Conservation (phyloP, 768 basidiomycete species). For the Rhizopogon vinicolor region DNA sequence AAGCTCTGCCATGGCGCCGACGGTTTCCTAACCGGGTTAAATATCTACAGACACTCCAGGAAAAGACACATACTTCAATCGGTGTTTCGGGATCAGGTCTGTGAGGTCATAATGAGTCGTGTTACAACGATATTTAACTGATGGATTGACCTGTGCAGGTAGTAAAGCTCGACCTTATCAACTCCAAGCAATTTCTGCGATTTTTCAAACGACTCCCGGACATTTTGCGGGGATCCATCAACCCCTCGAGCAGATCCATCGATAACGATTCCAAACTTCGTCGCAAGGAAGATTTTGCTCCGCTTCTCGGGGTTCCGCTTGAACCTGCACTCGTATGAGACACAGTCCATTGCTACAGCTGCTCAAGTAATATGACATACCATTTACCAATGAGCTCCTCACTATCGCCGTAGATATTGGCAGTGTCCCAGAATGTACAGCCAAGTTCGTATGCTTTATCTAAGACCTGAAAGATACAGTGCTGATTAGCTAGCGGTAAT, state of each 20-base stretch:
- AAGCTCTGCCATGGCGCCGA: constrained; percentile 46
- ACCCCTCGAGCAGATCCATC: constrained; percentile 19
- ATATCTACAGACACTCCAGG: neutral
- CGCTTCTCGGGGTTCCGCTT: constrained; percentile 38
- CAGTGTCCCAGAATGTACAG: constrained; percentile 45
- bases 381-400: constrained; percentile 45
- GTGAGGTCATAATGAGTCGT: neutral
- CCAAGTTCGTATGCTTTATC: constrained; percentile 37
- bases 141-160: constrained; percentile 33
- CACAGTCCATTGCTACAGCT: neutral
- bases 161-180: constrained; percentile 40
- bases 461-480: constrained; percentile 27
- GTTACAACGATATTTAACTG: no score
- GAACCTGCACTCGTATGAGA: constrained; percentile 29
- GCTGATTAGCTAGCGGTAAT: neutral
- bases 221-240: constrained; percentile 38
- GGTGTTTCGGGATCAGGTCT: constrained; percentile 39
- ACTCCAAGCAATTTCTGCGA: constrained; percentile 41
- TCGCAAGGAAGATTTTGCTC: constrained; percentile 53
- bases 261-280: constrained; percentile 45
- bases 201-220: constrained; percentile 30
- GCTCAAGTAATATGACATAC: constrained; percentile 11
- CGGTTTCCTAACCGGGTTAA: constrained; percentile 26
- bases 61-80: constrained; percentile 35
- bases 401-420: constrained; percentile 36